phyloP scores from a whole-genome alignment of 192 early-diverging fungal genomes.

The Funneliformis geosporum region DNA sequence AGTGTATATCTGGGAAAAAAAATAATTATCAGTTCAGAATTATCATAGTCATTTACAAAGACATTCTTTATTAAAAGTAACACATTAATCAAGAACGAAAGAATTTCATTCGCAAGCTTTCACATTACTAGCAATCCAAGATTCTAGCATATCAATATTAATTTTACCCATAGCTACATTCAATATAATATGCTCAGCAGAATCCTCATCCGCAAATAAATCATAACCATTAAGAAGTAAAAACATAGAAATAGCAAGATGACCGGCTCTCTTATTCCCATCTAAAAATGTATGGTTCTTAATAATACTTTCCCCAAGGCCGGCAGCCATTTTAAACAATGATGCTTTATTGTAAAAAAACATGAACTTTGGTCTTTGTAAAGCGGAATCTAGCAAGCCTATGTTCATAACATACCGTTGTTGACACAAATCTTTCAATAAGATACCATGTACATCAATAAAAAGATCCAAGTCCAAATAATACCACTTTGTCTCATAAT shows the following conservation, averaged over 20 bases:
- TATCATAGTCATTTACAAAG: too few relatives aligned
- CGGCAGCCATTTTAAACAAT: constrained; percentile 26
- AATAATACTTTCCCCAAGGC: constrained; percentile 10
- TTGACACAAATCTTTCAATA: not conserved
- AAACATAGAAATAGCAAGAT: constrained; percentile 24
- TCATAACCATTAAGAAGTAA: constrained; percentile 30
- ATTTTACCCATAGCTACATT: constrained; percentile 7
- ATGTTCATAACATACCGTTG: constrained; percentile 6
- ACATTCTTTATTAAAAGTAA: too few relatives aligned
- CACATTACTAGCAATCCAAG: too few relatives aligned
- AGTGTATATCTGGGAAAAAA: too few relatives aligned
- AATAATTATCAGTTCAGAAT: too few relatives aligned
- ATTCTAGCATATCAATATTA: constrained; percentile 19
- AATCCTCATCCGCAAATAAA: not conserved
- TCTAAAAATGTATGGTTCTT: constrained; percentile 25
- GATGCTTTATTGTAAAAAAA: not conserved
- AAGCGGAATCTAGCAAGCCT: not conserved
- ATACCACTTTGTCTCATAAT: not conserved
- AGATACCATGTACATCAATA: not conserved
- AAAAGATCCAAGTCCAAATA: constrained; percentile 5
- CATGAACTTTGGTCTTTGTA: constrained; percentile 13
- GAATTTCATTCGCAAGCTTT: too few relatives aligned
- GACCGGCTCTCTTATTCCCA: constrained; percentile 30
- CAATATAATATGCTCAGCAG: not conserved
- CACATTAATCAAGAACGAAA: too few relatives aligned